These are phyloP conservation scores for Fusarium sterilihyphosum DNA, from an alignment of 2,329 filamentous ascomycete genomes.

Conservation along the genomic window DNA sequence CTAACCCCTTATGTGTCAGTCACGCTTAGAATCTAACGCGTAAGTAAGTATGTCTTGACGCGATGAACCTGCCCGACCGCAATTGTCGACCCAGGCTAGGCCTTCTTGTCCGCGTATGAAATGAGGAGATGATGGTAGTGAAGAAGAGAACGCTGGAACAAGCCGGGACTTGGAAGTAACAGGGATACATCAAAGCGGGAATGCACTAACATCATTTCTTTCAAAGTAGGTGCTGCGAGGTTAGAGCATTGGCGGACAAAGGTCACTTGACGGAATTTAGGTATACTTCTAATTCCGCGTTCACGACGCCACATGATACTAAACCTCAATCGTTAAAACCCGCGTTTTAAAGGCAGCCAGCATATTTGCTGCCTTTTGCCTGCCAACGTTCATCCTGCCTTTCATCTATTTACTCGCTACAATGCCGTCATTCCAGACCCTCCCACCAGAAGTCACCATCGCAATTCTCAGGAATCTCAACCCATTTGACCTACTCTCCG, in stretches of 20 bases:
- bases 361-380: no score
- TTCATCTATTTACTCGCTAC: background rate
- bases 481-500: background rate
- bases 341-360: background rate
- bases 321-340: background rate
- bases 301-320: background rate
- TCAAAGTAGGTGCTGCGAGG: no score
- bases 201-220: background rate
- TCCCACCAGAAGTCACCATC: background rate
- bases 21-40: background rate
- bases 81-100: no score
- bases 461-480: background rate
- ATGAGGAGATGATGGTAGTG: background rate
- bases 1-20: rapidly evolving
- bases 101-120: background rate
- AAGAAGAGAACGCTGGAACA: background rate
- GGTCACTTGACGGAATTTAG: rapidly evolving
- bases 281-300: background rate
- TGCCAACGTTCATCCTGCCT: background rate
- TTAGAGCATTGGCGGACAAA: rapidly evolving
- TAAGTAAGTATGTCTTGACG: background rate
- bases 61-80: background rate
- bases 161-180: background rate
- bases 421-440: background rate
- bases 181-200: rapidly evolving